phyloP scores from a whole-genome alignment of 2,329 filamentous ascomycete genomes.

The Curvularia spicifera region DNA sequence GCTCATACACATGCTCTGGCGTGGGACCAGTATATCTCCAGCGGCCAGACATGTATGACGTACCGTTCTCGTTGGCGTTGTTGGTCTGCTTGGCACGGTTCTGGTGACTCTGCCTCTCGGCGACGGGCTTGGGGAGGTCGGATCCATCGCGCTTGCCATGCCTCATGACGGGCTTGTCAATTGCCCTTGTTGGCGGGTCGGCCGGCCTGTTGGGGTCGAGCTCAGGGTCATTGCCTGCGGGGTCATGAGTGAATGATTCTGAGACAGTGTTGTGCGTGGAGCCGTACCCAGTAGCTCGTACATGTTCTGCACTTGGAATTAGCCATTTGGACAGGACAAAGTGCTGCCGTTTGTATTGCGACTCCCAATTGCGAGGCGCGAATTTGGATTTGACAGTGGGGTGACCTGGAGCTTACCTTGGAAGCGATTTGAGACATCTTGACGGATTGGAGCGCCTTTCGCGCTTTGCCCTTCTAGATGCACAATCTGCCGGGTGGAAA shows the following conservation, averaged over 20 bases:
- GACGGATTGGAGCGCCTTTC: constrained; percentile 53
- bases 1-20: background rate
- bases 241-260: constrained; percentile 32
- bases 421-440: constrained; percentile 53
- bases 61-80: constrained; percentile 87
- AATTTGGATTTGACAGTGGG: constrained; percentile 13
- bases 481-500: constrained; percentile 48
- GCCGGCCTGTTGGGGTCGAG: constrained; percentile 76
- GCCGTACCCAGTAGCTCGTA: constrained; percentile 95
- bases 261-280: constrained; percentile 13
- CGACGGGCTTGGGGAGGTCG: constrained; percentile 64
- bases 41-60: constrained; percentile 50
- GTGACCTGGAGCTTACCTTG: constrained; percentile 47
- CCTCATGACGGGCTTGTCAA: constrained; percentile 81
- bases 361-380: constrained; percentile 20
- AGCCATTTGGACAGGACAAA: constrained; percentile 36
- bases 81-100: constrained; percentile 55
- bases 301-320: constrained; percentile 73
- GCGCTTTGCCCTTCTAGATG: constrained; percentile 53
- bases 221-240: constrained; percentile 71
- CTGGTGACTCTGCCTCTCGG: constrained; percentile 43
- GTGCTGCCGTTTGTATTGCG: constrained; percentile 4
- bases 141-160: constrained; percentile 86
- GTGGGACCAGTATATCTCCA: constrained; percentile 1
- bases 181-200: constrained; percentile 81